Conservation (phyloP, 768 basidiomycete genomes). For the Coprinopsis cinerea region DNA sequence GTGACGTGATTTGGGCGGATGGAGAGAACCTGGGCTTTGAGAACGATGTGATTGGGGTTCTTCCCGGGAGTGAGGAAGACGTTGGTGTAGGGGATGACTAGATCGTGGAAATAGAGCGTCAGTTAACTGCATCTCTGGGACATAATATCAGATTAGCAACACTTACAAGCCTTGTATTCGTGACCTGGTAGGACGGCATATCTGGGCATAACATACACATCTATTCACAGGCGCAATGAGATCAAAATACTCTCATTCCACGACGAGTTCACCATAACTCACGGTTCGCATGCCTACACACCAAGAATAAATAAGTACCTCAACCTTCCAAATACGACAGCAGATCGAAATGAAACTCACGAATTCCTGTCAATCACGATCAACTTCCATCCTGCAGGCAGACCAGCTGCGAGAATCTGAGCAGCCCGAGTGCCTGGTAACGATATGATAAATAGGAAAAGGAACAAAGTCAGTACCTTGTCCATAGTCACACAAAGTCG, state of each 20-base stretch:
- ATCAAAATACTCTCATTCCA: neutral
- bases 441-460: neutral
- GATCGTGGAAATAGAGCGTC: neutral
- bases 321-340: neutral
- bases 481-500: neutral
- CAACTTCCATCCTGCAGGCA: slow-evolving; percentile 50
- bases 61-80: slow-evolving; percentile 30
- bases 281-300: slow-evolving; percentile 43
- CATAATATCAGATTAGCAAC: neutral
- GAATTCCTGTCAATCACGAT: slow-evolving; percentile 57
- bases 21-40: slow-evolving; percentile 42
- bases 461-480: neutral
- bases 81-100: slow-evolving; percentile 51
- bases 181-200: slow-evolving; percentile 53
- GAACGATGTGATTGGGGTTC: slow-evolving; percentile 24
- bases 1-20: slow-evolving; percentile 35
- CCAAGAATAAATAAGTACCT: neutral
- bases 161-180: slow-evolving; percentile 60
- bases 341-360: slow-evolving; percentile 26
- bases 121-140: neutral
- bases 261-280: slow-evolving; percentile 15
- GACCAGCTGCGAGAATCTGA: slow-evolving; percentile 38
- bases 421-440: slow-evolving; percentile 42
- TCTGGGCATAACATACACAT: slow-evolving; percentile 55
- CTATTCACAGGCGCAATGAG: slow-evolving; percentile 16